Percentiles rank a stretch among this genome's conserved stretches.
phyloP scores from a whole-genome alignment of 2,329 filamentous ascomycete species.

The Corniculantispora saksenae region DNA sequence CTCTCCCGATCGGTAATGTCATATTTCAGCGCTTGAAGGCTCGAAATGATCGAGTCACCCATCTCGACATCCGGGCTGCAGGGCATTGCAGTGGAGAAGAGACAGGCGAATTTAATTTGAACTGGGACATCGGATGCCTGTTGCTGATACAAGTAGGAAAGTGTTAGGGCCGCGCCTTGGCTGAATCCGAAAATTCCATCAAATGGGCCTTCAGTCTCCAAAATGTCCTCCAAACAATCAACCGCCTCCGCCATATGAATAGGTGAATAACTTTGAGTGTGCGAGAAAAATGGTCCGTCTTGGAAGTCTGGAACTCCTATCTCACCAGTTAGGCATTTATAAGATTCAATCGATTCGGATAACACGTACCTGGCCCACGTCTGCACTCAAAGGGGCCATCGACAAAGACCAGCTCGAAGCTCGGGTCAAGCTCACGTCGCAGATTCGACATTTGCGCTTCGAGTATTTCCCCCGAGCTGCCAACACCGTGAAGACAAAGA shows the following conservation, averaged over 20 bases:
- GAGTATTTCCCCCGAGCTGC: slow-evolving; percentile 7
- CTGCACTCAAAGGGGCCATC: neutral
- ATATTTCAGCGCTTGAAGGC: neutral
- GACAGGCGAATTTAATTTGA: neutral
- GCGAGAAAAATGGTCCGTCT: slow-evolving; percentile 11
- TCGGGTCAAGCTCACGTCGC: slow-evolving; percentile 8
- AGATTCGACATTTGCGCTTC: slow-evolving; percentile 6
- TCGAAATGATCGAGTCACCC: neutral
- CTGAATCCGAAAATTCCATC: slow-evolving; percentile 15
- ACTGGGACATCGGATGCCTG: neutral
- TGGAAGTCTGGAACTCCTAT: neutral
- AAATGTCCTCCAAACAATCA: slow-evolving; percentile 1
- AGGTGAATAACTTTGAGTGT: slow-evolving; percentile 10
- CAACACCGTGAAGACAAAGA: slow-evolving; percentile 14
- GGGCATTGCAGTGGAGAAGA: slow-evolving; percentile 7
- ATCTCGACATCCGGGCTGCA: neutral
- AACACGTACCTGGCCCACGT: slow-evolving; percentile 10
- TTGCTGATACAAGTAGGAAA: neutral
- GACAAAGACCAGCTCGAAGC: slow-evolving; percentile 11
- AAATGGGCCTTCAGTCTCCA: slow-evolving; percentile 12
- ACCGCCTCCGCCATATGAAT: slow-evolving; percentile 1
- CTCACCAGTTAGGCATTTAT: neutral
- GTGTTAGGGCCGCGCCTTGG: slow-evolving; percentile 12
- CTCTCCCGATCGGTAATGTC: slow-evolving; percentile 9
- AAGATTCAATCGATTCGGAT: neutral